These are phyloP conservation scores for Neofusicoccum sp. DNA, from an alignment of 2,329 filamentous ascomycete species.

Conservation along the genomic window DNA sequence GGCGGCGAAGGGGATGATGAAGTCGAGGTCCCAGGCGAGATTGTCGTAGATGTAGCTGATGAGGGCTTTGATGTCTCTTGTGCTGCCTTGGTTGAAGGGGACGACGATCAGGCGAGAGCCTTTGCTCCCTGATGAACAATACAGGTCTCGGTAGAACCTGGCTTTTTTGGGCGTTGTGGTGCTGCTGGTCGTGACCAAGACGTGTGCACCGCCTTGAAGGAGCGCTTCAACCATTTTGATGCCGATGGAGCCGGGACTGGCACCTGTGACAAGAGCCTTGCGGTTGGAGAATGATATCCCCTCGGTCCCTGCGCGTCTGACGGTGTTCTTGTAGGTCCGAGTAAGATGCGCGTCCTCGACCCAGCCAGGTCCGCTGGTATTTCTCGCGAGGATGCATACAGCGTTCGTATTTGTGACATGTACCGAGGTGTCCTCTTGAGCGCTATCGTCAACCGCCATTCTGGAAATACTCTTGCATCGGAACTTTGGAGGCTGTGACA, in stretches of 20 bases:
- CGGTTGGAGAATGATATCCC: conserved; percentile 28
- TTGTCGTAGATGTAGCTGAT: conserved; percentile 41
- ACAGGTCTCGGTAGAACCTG: too few relatives aligned
- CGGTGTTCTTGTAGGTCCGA: neutral
- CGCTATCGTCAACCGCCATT: too few relatives aligned
- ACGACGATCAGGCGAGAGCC: conserved; percentile 37
- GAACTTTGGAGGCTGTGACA: too few relatives aligned
- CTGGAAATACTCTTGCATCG: too few relatives aligned
- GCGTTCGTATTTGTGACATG: too few relatives aligned
- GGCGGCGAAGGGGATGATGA: conserved; percentile 45
- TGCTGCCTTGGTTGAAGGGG: conserved; percentile 44
- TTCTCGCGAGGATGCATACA: too few relatives aligned
- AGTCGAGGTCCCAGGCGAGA: conserved; percentile 39
- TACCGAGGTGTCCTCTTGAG: too few relatives aligned
- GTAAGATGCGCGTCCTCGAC: neutral
- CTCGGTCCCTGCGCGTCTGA: neutral
- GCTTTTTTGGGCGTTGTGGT: conserved; percentile 28
- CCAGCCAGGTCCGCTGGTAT: too few relatives aligned
- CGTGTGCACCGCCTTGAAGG: conserved; percentile 36
- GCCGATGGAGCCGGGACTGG: conserved; percentile 38
- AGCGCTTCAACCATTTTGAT: conserved; percentile 33
- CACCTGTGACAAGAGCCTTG: conserved; percentile 38
- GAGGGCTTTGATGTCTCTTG: conserved; percentile 38
- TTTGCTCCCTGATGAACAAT: conserved; percentile 33
- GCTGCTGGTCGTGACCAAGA: conserved; percentile 42